Base-by-base conservation (phyloP, 768 basidiomycete species). In the Exidia glandulosa region DNA sequence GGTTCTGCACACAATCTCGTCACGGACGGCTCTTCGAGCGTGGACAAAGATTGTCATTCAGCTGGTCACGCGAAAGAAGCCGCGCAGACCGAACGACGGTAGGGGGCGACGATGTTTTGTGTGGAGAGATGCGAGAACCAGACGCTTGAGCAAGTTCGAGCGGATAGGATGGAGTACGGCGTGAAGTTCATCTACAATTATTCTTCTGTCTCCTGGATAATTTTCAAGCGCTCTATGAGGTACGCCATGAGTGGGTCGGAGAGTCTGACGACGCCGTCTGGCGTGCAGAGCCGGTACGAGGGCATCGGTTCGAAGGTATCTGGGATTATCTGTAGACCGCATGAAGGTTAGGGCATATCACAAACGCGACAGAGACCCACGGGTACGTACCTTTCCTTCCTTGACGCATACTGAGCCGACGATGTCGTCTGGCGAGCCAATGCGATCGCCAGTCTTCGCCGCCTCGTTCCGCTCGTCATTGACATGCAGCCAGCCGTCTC, bases 401-500 rank as follows among this genome's bases (percentile, higher is more conserved):
- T 85, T 74, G 3, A 92, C 87, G 6, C 85, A 75, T 12, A 92
- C 88, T 2, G 86, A 79, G 2, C 78, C 90, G 52, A 92, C 77
- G 61, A 92, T 92, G 69, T 92, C 90, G 65, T 92, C 90, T 1
- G 87, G 85, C 66, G 90, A 86, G 14, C 88, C 88, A 57, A 90
- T 85, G 50, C 90, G 77, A 1, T 56, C 60, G 84, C 85, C 7
- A 88, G 69, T 13, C 30, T 63, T 36, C 30, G 87, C 79, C 1
- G 90, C 90, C 5, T 88, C 66, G 60, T 92, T 91, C 45, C 90
- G 79, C 54, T 77, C 75, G 67, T 92, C 90, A 48, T 90, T 81
- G 52, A 92, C 84, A 67, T 92, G 90, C 86, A 92, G 87, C 90
- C 90, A 92, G n/a, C 90, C 90, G 23, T 81, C 71, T 61, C 80